A percentile compares a stretch with the other conserved stretches of the same genome.
Evolutionary conservation across 352 stramenopile species (phyloP).

Genomic region (Pythium angustatum): DNA sequence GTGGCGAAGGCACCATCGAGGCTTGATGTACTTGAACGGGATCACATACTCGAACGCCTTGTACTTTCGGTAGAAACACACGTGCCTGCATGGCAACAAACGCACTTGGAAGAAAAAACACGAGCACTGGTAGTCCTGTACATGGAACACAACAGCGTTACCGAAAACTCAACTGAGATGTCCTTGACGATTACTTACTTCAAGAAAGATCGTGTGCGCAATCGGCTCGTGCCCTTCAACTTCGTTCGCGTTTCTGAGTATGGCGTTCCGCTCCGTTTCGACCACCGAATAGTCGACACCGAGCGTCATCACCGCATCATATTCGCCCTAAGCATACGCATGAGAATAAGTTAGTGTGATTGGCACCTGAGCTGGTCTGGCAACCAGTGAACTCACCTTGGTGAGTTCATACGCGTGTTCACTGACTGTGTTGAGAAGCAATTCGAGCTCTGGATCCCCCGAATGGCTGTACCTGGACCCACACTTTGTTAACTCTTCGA

Average conservation of each 20-base stretch:
- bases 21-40: conserved; percentile 4
- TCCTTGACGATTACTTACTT: too few species aligned
- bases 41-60: conserved; percentile 1
- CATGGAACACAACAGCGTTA: neutral
- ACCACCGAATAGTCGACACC: neutral
- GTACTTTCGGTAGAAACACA: conserved; percentile 9
- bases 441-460: conserved; percentile 23
- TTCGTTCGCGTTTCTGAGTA: neutral
- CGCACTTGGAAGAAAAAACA: conserved; percentile 19
- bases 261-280: neutral
- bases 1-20: neutral
- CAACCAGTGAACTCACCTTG: conserved; percentile 3
- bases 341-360: too few species aligned
- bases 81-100: conserved; percentile 15
- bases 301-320: neutral
- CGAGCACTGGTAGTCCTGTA: conserved; percentile 8
- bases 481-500: conserved; percentile 20
- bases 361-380: too few species aligned
- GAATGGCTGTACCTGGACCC: neutral
- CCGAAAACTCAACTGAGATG: neutral
- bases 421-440: conserved; percentile 24
- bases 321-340: conserved; percentile 1
- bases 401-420: conserved; percentile 31
- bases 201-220: conserved; percentile 10
- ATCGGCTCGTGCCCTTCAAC: neutral